phyloP scores from a whole-genome alignment of 1,284 basidiomycete species.

The Trametes hirsuta region DNA sequence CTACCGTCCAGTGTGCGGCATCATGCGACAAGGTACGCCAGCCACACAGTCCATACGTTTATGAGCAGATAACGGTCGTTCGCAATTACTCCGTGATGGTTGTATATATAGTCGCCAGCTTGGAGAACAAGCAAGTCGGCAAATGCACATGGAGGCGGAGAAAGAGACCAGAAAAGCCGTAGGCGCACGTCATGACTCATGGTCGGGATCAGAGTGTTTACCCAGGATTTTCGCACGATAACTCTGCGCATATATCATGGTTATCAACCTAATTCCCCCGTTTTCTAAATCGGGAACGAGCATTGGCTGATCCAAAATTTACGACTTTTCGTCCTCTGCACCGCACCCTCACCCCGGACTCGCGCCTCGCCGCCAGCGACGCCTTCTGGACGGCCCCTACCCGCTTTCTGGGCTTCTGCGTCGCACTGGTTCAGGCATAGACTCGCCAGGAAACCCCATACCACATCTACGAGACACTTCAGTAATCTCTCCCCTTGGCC shows the following conservation, averaged over 20 bases:
- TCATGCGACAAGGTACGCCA: conserved; percentile 19
- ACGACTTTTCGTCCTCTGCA: conserved; percentile 10
- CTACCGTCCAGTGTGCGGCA: conserved; percentile 3
- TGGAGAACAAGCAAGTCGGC: neutral
- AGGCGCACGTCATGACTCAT: neutral
- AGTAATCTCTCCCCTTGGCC: conserved; percentile 19
- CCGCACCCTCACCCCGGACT: conserved; percentile 10
- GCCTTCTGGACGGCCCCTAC: conserved; percentile 7
- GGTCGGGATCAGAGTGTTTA: neutral
- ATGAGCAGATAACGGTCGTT: conserved; percentile 17
- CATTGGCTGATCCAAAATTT: conserved; percentile 17
- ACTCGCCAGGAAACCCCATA: conserved; percentile 2
- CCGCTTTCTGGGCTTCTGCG: neutral
- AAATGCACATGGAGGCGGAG: neutral
- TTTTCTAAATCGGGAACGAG: neutral
- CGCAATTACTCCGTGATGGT: neutral
- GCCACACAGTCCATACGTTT: conserved; percentile 14
- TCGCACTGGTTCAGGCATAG: neutral
- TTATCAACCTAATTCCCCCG: neutral
- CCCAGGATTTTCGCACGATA: neutral
- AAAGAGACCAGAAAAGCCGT: neutral
- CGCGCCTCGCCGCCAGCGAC: conserved; percentile 15
- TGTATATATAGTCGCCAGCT: neutral
- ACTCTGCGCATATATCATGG: neutral
- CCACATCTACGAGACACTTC: conserved; percentile 23